phyloP scores from a whole-genome alignment of 2,329 filamentous ascomycete genomes.

The Diaporthe capsici region DNA sequence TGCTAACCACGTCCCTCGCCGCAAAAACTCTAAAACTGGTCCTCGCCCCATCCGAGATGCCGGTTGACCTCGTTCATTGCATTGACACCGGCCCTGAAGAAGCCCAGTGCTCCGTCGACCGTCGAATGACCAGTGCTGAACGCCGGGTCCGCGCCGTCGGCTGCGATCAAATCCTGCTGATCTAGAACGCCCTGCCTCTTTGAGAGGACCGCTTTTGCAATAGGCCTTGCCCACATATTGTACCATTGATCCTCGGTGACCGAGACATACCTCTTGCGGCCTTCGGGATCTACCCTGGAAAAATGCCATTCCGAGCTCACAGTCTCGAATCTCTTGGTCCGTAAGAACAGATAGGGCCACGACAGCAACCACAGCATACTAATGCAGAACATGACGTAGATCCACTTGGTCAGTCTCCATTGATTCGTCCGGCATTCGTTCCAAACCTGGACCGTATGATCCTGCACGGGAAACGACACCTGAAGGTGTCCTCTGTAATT shows the following conservation, averaged over 20 bases:
- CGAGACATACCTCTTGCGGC: conserved; percentile 63
- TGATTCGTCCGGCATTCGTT: conserved; percentile 73
- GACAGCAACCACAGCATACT: conserved; percentile 78
- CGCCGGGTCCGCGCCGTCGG: conserved; percentile 55
- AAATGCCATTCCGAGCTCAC: conserved; percentile 73
- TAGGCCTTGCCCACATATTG: conserved; percentile 72
- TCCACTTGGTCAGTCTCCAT: conserved; percentile 75
- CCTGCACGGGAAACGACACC: conserved; percentile 72
- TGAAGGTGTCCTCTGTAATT: conserved; percentile 75
- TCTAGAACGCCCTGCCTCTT: conserved; percentile 69
- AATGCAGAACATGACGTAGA: conserved; percentile 75
- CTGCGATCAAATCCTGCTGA: conserved; percentile 66
- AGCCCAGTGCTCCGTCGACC: conserved; percentile 57
- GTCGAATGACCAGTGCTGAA: conserved; percentile 56
- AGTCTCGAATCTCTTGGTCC: conserved; percentile 77
- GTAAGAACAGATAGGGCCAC: conserved; percentile 79
- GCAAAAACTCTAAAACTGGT: conserved; percentile 40
- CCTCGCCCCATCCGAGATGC: conserved; percentile 67
- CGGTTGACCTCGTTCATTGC: conserved; percentile 68
- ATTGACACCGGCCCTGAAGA: conserved; percentile 63
- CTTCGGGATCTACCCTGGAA: conserved; percentile 54
- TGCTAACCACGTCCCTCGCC: too few species aligned
- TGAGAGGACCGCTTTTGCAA: conserved; percentile 71
- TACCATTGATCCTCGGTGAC: conserved; percentile 73
- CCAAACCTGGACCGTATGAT: conserved; percentile 73